These are phyloP conservation scores for Sphaerulina musiva DNA, from an alignment of 2,329 filamentous ascomycete species.

Conservation along the genomic window DNA sequence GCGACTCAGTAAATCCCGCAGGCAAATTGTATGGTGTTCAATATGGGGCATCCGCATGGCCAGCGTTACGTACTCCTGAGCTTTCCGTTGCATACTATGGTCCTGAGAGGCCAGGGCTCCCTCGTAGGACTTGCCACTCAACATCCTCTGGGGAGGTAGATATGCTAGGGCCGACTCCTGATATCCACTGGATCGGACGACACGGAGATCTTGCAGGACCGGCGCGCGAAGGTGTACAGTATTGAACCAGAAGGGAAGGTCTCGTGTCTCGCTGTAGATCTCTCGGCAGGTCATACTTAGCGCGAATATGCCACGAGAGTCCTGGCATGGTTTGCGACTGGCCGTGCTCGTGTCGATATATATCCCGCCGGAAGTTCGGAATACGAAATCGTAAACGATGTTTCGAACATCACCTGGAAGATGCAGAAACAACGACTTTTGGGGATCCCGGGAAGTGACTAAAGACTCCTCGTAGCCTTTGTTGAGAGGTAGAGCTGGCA, in stretches of 20 bases:
- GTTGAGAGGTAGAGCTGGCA: too few relatives aligned
- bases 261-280: constrained; percentile 12
- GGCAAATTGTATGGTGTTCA: constrained; percentile 1
- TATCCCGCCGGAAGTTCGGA: constrained; percentile 10
- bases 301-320: constrained; percentile 5
- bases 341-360: constrained; percentile 9
- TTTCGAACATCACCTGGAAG: constrained; percentile 18
- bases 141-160: background rate
- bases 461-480: background rate
- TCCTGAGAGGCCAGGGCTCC: constrained; percentile 6
- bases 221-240: constrained; percentile 16
- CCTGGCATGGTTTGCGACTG: background rate
- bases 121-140: background rate
- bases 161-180: background rate
- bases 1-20: constrained; percentile 4
- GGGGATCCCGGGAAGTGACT: background rate
- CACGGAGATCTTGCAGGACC: constrained; percentile 15
- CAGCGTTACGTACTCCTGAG: constrained; percentile 13
- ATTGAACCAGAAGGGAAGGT: constrained; percentile 19
- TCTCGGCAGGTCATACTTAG: constrained; percentile 15
- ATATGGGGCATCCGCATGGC: constrained; percentile 17
- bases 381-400: constrained; percentile 18
- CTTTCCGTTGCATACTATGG: constrained; percentile 6
- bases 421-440: constrained; percentile 5
- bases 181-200: background rate